Evolutionary conservation across 2,329 filamentous ascomycete genomes (phyloP).

Genomic region (Ophiocordyceps australis): DNA sequence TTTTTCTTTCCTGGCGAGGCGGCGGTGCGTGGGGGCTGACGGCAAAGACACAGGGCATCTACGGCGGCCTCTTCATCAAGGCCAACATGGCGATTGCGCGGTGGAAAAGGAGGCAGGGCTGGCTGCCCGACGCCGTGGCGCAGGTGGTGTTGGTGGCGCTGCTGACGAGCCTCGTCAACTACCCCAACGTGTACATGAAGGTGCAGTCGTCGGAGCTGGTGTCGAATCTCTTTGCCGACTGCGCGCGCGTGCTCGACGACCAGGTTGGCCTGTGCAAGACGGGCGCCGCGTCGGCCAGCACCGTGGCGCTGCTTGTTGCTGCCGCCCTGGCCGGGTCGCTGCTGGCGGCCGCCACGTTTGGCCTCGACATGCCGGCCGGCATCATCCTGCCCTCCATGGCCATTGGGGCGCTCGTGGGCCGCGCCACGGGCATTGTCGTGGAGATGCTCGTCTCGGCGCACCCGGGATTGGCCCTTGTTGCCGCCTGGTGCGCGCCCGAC

Average conservation of each 20-base stretch:
- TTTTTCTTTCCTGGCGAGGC: too few species aligned
- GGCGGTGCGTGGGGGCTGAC: too few species aligned
- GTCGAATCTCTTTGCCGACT: slow-evolving; percentile 82
- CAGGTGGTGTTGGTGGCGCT: slow-evolving; percentile 70
- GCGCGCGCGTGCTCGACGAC: slow-evolving; percentile 64
- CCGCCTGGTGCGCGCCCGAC: slow-evolving; percentile 75
- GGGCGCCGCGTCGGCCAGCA: slow-evolving; percentile 63
- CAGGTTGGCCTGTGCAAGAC: slow-evolving; percentile 81
- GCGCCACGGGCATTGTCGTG: slow-evolving; percentile 86
- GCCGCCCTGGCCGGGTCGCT: slow-evolving; percentile 73
- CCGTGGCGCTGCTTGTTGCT: slow-evolving; percentile 66
- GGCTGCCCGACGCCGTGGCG: slow-evolving; percentile 53
- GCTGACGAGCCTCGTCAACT: slow-evolving; percentile 79
- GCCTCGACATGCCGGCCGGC: slow-evolving; percentile 84
- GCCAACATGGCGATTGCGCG: slow-evolving; percentile 73
- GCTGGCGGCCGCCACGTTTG: slow-evolving; percentile 77
- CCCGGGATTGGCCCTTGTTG: slow-evolving; percentile 72
- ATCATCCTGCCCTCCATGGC: slow-evolving; percentile 99
- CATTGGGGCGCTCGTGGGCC: slow-evolving; percentile 82
- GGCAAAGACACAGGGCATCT: slow-evolving; percentile 43
- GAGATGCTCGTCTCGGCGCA: slow-evolving; percentile 78
- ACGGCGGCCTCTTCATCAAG: slow-evolving; percentile 88
- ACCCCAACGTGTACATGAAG: slow-evolving; percentile 91
- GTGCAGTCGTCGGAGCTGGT: slow-evolving; percentile 84
- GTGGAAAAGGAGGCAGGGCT: slow-evolving; percentile 53